phyloP scores from a whole-genome alignment of 768 basidiomycete genomes.

The Serpula lacrymans region DNA sequence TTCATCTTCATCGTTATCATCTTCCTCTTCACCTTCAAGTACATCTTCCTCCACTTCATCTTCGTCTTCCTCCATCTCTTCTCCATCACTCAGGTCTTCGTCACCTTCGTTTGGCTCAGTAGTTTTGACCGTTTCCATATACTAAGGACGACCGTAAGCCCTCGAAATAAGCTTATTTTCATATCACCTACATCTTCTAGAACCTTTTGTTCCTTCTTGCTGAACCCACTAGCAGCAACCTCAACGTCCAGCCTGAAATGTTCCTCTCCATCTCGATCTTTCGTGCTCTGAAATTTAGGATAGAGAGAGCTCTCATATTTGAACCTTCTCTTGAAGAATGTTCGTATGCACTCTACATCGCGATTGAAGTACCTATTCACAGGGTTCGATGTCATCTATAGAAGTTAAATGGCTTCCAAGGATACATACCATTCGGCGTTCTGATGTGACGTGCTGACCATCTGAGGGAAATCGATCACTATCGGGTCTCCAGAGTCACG shows the following conservation, averaged over 20 bases:
- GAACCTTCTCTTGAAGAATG: slow-evolving; percentile 89
- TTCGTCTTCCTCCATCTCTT: slow-evolving; percentile 36
- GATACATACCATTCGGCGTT: slow-evolving; percentile 89
- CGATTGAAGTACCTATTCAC: slow-evolving; percentile 91
- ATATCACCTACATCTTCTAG: slow-evolving; percentile 72
- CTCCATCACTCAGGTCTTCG: slow-evolving; percentile 25
- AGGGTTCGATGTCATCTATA: slow-evolving; percentile 5
- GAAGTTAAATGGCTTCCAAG: slow-evolving; percentile 10
- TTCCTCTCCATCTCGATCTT: slow-evolving; percentile 30
- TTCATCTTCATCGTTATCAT: slow-evolving; percentile 28
- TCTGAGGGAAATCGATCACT: slow-evolving; percentile 98
- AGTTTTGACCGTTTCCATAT: slow-evolving; percentile 55
- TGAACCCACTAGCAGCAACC: slow-evolving; percentile 93
- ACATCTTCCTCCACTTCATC: slow-evolving; percentile 35
- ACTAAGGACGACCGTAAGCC: slow-evolving; percentile 39
- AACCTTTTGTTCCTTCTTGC: slow-evolving; percentile 73
- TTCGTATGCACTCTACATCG: slow-evolving; percentile 94
- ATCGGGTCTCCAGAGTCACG: slow-evolving; percentile 74
- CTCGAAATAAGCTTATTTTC: slow-evolving; percentile 16
- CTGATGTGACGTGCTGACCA: slow-evolving; percentile 95
- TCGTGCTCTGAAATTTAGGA: slow-evolving; percentile 67
- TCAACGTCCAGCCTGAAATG: slow-evolving; percentile 80
- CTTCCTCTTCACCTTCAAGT: slow-evolving; percentile 17
- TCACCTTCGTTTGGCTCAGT: slow-evolving; percentile 30
- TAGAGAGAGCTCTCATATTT: slow-evolving; percentile 88